A percentile compares a stretch with the other conserved stretches of the same genome.
Evolutionary conservation across 345 rosid species (phyloP).

Genomic region (rapeseed (Brassica napus)): DNA sequence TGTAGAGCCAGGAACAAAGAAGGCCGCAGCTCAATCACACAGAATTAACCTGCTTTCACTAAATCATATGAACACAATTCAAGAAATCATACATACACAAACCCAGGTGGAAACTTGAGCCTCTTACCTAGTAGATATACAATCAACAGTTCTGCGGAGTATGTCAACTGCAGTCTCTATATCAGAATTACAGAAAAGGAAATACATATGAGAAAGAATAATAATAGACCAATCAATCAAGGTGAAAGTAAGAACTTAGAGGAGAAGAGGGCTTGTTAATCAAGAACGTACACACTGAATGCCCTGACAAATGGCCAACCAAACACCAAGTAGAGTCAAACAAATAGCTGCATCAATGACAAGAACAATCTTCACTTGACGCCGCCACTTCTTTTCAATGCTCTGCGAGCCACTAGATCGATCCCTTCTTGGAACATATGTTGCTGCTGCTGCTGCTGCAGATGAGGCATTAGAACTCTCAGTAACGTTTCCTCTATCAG

Average conservation of each 20-base stretch:
- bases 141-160: constrained; percentile 16
- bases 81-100: constrained; percentile 11
- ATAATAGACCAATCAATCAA: constrained; percentile 7
- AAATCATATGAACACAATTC: constrained; percentile 5
- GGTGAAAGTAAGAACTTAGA: constrained; percentile 12
- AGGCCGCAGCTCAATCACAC: not conserved
- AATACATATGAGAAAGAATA: not conserved
- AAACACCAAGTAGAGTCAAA: constrained; percentile 54
- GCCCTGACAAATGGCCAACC: constrained; percentile 67
- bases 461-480: constrained; percentile 49
- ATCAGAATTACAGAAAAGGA: constrained; percentile 10
- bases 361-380: constrained; percentile 71
- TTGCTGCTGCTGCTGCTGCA: constrained; percentile 49
- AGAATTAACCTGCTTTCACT: not conserved
- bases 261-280: constrained; percentile 14
- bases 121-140: constrained; percentile 3
- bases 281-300: constrained; percentile 49
- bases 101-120: not conserved
- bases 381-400: constrained; percentile 73
- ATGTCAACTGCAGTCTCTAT: not conserved
- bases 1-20: not conserved
- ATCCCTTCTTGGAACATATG: constrained; percentile 58
- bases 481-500: constrained; percentile 49
- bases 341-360: constrained; percentile 79
- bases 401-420: constrained; percentile 56